Base-by-base conservation (phyloP, 306 rosid species). In the Adenanthera pavonina region DNA sequence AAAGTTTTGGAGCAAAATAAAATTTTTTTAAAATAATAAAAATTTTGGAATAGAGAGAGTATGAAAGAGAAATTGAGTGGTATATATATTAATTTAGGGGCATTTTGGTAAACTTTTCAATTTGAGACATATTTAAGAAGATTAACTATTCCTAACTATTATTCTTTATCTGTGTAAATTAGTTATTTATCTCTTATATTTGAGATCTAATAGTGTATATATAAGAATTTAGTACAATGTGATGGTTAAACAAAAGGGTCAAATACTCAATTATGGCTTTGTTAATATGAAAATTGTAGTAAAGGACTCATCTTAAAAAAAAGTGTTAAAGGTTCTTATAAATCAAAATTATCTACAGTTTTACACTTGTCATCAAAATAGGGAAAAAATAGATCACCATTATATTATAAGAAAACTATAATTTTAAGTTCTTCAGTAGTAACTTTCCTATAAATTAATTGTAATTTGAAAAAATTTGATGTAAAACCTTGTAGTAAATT, bases 231-330 rank as follows among this genome's bases (percentile, higher is more conserved):
- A 33, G 19, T 16, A 17, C 46, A 0, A 48, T 38, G 71, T 6
- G 33, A 36, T 38, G 48, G 71, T 41, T 38, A 66, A 66, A 66
- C 12, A 11, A 40, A 67, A 41, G 20, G 72, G 34, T 40, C 49
- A 67, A 67, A 47, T 85, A 7, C 49, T 71, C 7, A 38, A 80
- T 82, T 84, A 80, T 78, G 83, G 38, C 73, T 17, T 16, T 53
- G 1, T 51, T 51, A 51, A 53, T 53, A 53, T 53, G 7, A 20
- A 20, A 9, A 57, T 57, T 57, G 36, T 11, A 9, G 65, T 59
- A 20, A 3, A 6, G 65, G 65, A 59, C 15, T 59, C 36, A 20
- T 59, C 36, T 8, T 59, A 59, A 59, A 59, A 57, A 4, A 59
- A 8, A 20, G 14, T 17, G 15, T 10, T 20, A 20, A 20, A 57